A percentile compares a stretch with the other conserved stretches of the same genome.
Conservation (phyloP, 805 yeast species). For the Yarrowia sp. region DNA sequence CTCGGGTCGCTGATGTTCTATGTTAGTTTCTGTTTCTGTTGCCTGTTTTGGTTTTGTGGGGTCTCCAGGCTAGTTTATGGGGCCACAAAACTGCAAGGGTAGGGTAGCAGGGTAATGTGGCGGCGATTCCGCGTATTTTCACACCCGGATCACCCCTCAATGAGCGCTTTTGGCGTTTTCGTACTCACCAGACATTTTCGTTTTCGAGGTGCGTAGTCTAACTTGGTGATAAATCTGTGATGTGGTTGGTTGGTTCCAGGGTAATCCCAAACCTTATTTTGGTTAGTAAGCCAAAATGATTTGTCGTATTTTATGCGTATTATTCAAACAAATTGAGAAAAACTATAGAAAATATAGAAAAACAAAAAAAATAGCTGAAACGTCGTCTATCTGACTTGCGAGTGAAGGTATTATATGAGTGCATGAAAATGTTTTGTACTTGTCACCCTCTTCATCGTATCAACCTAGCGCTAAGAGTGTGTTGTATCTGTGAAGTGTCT, state of each 20-base stretch:
- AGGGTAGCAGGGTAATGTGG: neutral
- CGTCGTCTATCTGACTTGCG: too few relatives aligned
- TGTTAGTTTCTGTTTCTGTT: conserved; percentile 17
- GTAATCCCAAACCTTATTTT: neutral
- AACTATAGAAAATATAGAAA: too few relatives aligned
- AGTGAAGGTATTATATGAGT: too few relatives aligned
- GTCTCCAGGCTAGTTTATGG: too few relatives aligned
- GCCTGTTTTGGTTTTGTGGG: neutral
- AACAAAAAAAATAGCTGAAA: too few relatives aligned
- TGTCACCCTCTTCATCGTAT: too few relatives aligned
- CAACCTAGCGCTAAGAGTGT: too few relatives aligned
- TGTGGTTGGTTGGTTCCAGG: conserved; percentile 35
- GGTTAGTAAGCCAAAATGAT: neutral
- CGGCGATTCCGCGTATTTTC: neutral
- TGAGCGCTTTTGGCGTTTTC: neutral
- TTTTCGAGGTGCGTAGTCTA: conserved; percentile 34
- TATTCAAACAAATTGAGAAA: too few relatives aligned
- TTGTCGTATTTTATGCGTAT: too few relatives aligned
- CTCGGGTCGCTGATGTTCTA: conserved; percentile 57
- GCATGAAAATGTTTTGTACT: too few relatives aligned
- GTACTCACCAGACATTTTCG: conserved; percentile 35
- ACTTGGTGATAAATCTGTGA: conserved; percentile 38
- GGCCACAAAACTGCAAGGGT: too few relatives aligned
- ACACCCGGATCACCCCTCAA: neutral
- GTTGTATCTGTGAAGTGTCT: too few relatives aligned